Base-by-base conservation (phyloP, 768 basidiomycete genomes). In the Erythrobasidium yunnanense region DNA sequence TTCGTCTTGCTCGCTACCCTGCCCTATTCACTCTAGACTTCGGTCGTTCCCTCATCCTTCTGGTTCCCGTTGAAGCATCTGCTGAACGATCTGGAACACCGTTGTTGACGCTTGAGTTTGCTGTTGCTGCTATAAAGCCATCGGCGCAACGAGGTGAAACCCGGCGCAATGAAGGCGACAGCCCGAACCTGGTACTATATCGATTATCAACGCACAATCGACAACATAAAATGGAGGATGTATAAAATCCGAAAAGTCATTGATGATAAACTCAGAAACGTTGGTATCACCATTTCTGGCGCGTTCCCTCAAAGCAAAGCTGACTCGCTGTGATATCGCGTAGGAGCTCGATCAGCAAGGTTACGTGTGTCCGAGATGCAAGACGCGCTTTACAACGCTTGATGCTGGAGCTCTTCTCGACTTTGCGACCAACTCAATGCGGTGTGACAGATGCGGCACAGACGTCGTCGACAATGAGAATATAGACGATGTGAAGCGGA, bases 291-390 rank as follows among this genome's bases (percentile, higher is more conserved):
- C 17, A 30, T 27, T 23, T n/a, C 35, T 2, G 8, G 46, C 33
- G 17, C 38, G n/a, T 33, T 22, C 0, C 30, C n/a, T 13, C 38
- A 22, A 11, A 38, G 30, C 23, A 15, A 20, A 27, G n/a, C n/a
- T n/a, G n/a, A n/a, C n/a, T n/a, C n/a, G n/a, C 8, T 42, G 32
- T 30, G 49, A 30, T 49, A 29, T 35, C n/a, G 53, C 5, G 33
- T 72, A 96, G 92, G 90, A 96, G 78, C 83, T 95, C 68, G 90
- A 92, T 69, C 89, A 91, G 75, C 89, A 93, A 77, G 95, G 93
- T n/a, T 97, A 95, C 76, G 85, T 92, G 66, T 99, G 93, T 76
- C 86, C 90, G 1, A 83, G 84, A 70, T 96, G 92, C 79, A 82
- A 83, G 66, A 84, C 84, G 72, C 83, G 84, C 0, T 99, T 90